Conservation (phyloP, 257 asterid genomes). For the Plantago ovata region DNA sequence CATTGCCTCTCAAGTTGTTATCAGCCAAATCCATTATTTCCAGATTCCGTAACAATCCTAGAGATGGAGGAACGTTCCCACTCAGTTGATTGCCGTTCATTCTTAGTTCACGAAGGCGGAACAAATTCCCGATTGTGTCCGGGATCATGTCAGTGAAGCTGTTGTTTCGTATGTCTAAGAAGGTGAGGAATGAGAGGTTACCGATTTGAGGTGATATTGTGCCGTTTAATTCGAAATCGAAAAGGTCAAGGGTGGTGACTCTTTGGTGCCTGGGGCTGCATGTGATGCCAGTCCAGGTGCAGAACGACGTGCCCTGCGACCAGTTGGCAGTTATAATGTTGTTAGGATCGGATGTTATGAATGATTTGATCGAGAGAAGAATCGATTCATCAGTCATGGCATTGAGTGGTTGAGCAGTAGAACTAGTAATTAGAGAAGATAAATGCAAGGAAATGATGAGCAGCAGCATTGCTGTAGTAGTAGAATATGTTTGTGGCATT, state of each 20-base stretch:
- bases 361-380: slow-evolving; percentile 11
- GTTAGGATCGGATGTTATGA: background rate
- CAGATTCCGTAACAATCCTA: background rate
- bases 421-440: too few relatives aligned
- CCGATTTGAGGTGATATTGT: slow-evolving; percentile 4
- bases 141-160: slow-evolving; percentile 11
- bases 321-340: slow-evolving; percentile 7
- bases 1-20: slow-evolving; percentile 10
- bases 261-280: slow-evolving; percentile 5
- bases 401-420: background rate
- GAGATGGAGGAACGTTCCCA: background rate
- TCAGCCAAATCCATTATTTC: background rate
- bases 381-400: slow-evolving; percentile 14
- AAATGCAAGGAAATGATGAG: background rate
- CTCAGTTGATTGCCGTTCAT: background rate
- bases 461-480: background rate
- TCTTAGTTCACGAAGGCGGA: background rate
- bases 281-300: slow-evolving; percentile 19
- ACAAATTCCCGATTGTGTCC: background rate
- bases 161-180: slow-evolving; percentile 9
- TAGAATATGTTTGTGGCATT: background rate
- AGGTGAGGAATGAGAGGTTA: slow-evolving; percentile 10
- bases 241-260: background rate
- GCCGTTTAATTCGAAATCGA: background rate
- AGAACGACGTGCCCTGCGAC: slow-evolving; percentile 14